Conservation (phyloP, 768 basidiomycete genomes). For the Lactarius vividus region DNA sequence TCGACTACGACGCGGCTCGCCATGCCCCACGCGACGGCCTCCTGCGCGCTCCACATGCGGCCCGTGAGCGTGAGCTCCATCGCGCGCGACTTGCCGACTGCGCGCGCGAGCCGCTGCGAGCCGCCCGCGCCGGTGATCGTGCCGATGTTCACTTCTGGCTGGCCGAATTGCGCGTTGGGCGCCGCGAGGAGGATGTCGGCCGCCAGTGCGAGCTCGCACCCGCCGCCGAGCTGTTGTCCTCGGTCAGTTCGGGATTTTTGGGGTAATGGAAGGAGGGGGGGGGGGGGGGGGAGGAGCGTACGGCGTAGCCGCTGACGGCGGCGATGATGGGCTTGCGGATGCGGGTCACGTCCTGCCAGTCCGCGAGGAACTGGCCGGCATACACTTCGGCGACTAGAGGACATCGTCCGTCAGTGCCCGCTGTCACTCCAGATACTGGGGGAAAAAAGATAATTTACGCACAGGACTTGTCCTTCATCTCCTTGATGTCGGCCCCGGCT, state of each 20-base stretch:
- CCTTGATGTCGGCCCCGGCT: slow-evolving; percentile 99
- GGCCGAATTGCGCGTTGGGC: slow-evolving; percentile 88
- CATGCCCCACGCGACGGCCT: slow-evolving; percentile 87
- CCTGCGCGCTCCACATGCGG: slow-evolving; percentile 70
- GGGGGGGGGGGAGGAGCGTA: slow-evolving; percentile 45
- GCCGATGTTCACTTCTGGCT: slow-evolving; percentile 95
- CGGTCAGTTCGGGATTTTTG: too few species aligned
- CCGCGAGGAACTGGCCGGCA: slow-evolving; percentile 77
- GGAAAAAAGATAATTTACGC: too few species aligned
- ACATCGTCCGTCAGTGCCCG: not conserved
- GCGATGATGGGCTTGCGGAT: slow-evolving; percentile 94
- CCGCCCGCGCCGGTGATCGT: slow-evolving; percentile 95
- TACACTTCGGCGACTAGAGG: slow-evolving; percentile 79
- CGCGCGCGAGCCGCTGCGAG: slow-evolving; percentile 81
- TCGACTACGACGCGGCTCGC: slow-evolving; percentile 75
- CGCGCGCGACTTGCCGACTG: slow-evolving; percentile 87
- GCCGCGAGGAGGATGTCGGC: slow-evolving; percentile 94
- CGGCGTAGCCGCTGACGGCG: slow-evolving; percentile 92
- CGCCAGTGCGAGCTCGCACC: slow-evolving; percentile 95
- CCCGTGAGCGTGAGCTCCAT: slow-evolving; percentile 96
- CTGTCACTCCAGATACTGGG: not conserved
- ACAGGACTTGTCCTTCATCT: slow-evolving; percentile 98
- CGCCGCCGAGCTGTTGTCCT: slow-evolving; percentile 94
- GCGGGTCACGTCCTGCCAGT: slow-evolving; percentile 71
- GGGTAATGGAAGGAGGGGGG: too few species aligned